Evolutionary conservation across 192 early-diverging fungal species (phyloP).

Genomic region (Gigaspora rosea): DNA sequence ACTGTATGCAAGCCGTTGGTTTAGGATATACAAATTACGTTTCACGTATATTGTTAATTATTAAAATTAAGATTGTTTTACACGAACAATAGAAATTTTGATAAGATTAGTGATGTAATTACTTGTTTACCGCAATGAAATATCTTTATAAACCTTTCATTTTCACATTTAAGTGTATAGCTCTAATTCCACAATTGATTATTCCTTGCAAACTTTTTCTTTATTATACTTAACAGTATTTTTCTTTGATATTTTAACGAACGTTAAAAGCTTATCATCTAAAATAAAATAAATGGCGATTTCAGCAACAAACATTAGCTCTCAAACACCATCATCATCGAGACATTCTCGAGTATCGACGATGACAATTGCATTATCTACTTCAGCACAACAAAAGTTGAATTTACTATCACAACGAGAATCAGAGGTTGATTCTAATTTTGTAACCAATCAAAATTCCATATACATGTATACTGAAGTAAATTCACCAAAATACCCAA

Average conservation of each 20-base stretch:
- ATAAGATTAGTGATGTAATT: too few species aligned
- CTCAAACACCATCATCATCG: neutral
- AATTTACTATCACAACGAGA: conserved; percentile 1
- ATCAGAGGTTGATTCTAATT: neutral
- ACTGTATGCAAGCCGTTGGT: too few species aligned
- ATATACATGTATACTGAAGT: too few species aligned
- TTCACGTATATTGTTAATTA: too few species aligned
- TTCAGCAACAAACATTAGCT: neutral
- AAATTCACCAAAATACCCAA: conserved; percentile 9
- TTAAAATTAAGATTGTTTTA: too few species aligned
- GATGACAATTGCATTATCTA: conserved; percentile 9
- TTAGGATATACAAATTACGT: too few species aligned
- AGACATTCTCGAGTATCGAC: neutral
- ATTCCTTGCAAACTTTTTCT: neutral
- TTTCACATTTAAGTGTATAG: neutral
- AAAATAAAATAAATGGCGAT: neutral
- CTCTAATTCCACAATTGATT: conserved; percentile 13
- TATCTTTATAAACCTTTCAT: neutral
- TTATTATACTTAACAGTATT: neutral
- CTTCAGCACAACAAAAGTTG: conserved; percentile 9
- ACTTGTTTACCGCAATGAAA: too few species aligned
- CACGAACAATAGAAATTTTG: too few species aligned
- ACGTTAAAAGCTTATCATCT: neutral
- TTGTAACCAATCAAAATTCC: too few species aligned
- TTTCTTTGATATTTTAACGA: neutral